Conservation (phyloP, 805 yeast species). For the Saccharomycopsis fodiens region DNA sequence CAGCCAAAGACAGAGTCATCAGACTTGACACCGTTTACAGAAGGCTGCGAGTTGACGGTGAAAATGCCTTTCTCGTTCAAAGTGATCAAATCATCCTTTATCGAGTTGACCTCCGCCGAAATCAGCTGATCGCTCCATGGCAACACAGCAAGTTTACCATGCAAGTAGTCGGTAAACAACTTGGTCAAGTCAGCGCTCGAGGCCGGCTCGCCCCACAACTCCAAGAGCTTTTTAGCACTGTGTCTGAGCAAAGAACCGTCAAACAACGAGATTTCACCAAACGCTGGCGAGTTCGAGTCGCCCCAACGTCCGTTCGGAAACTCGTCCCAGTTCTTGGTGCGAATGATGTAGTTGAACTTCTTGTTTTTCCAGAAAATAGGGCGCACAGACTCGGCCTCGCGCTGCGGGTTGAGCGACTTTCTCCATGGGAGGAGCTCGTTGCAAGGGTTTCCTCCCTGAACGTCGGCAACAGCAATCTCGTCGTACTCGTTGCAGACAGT, state of each 20-base stretch:
- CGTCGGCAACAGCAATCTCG: constrained; percentile 30
- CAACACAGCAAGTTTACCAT: constrained; percentile 62
- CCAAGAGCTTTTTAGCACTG: constrained; percentile 68
- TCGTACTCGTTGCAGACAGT: constrained; percentile 20
- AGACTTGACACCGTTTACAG: constrained; percentile 72
- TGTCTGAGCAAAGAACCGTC: constrained; percentile 79
- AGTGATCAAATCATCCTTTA: constrained; percentile 49
- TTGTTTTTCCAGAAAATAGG: constrained; percentile 97
- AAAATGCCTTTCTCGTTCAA: constrained; percentile 62
- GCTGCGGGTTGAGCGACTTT: constrained; percentile 72
- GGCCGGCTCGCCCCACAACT: constrained; percentile 83
- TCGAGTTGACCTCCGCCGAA: constrained; percentile 62
- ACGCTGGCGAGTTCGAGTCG: constrained; percentile 95
- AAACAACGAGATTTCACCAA: constrained; percentile 79
- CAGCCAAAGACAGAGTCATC: constrained; percentile 73
- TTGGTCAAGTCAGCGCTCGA: constrained; percentile 49
- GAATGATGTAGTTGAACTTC: constrained; percentile 77
- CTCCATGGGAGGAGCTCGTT: constrained; percentile 70
- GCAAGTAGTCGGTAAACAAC: constrained; percentile 60
- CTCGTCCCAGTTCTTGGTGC: constrained; percentile 95
- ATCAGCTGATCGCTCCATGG: constrained; percentile 97
- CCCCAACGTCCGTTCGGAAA: constrained; percentile 99
- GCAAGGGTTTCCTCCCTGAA: constrained; percentile 26
- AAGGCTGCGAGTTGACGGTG: constrained; percentile 93
- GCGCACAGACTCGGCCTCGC: constrained; percentile 75